A percentile compares a stretch with the other conserved stretches of the same genome.
Conservation (phyloP, 2,329 filamentous ascomycete species). For the Endocalyx cinctus region DNA sequence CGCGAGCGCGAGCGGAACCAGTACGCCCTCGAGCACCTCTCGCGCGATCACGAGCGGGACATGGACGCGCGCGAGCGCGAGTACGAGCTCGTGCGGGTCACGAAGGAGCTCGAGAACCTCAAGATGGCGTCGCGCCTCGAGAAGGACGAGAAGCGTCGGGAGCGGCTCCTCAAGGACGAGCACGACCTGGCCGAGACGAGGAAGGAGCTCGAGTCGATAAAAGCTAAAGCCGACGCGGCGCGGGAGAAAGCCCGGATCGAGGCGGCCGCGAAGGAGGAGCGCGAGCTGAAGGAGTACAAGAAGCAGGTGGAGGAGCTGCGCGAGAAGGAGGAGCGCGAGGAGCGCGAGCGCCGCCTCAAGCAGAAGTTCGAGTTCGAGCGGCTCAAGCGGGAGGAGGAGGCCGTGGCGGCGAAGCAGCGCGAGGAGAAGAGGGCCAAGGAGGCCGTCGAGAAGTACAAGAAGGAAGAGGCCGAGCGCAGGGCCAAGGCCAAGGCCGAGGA, state of each 20-base stretch:
- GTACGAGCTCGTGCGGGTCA: conserved; percentile 23
- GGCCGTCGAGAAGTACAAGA: conserved; percentile 48
- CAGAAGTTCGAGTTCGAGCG: conserved; percentile 47
- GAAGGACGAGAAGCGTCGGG: conserved; percentile 26
- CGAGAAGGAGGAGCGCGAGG: conserved; percentile 42
- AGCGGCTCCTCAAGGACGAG: conserved; percentile 30
- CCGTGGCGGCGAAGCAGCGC: conserved; percentile 38
- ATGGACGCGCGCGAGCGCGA: conserved; percentile 27
- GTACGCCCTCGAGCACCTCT: conserved; percentile 24
- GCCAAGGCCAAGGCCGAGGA: conserved; percentile 43
- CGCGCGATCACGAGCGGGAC: conserved; percentile 11
- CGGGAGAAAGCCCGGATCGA: conserved; percentile 25
- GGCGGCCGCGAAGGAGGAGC: conserved; percentile 31
- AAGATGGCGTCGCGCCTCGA: conserved; percentile 19
- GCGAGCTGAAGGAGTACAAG: conserved; percentile 28
- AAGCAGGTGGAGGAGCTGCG: conserved; percentile 29
- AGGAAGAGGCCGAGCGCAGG: conserved; percentile 41
- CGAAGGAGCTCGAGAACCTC: conserved; percentile 21
- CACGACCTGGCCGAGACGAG: conserved; percentile 27
- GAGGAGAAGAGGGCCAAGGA: conserved; percentile 44
- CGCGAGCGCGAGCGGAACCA: conserved; percentile 10
- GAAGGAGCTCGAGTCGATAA: conserved; percentile 38
- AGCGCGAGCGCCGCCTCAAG: conserved; percentile 47
- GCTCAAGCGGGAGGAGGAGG: conserved; percentile 41
- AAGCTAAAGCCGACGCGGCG: conserved; percentile 33